Evolutionary conservation across 2,329 filamentous ascomycete species (phyloP).

Genomic region (Alternaria angustiovoidea): DNA sequence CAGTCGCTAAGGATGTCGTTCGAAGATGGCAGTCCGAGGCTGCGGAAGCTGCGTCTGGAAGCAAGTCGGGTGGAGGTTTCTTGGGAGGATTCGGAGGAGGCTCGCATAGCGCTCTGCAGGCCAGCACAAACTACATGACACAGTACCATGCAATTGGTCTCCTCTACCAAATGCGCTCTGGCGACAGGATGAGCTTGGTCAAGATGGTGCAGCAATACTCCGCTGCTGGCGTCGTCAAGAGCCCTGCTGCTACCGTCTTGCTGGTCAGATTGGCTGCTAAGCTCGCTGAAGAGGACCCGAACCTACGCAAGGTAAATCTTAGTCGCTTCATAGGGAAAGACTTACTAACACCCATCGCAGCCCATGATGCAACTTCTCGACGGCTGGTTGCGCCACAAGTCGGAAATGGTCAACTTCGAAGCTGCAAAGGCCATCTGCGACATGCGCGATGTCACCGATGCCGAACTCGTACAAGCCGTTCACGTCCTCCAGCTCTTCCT

Average conservation of each 20-base stretch:
- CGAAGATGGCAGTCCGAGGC: slow-evolving; percentile 98
- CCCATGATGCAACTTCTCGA: slow-evolving; percentile 98
- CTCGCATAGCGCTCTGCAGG: slow-evolving; percentile 73
- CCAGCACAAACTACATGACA: slow-evolving; percentile 89
- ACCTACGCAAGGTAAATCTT: slow-evolving; percentile 70
- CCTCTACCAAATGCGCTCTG: slow-evolving; percentile 95
- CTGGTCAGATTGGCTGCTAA: slow-evolving; percentile 92
- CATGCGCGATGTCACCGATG: slow-evolving; percentile 90
- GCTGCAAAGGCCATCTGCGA: slow-evolving; percentile 98
- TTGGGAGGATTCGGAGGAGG: slow-evolving; percentile 90
- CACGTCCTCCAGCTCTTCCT: slow-evolving; percentile 97
- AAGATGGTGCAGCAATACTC: slow-evolving; percentile 99
- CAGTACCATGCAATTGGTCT: slow-evolving; percentile 99
- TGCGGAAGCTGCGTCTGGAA: slow-evolving; percentile 90
- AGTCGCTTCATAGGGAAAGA: no score
- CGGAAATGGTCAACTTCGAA: slow-evolving; percentile 92
- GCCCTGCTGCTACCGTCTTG: slow-evolving; percentile 89
- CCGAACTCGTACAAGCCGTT: slow-evolving; percentile 88
- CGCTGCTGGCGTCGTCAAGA: slow-evolving; percentile 89
- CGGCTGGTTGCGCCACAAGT: slow-evolving; percentile 97
- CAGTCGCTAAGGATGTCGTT: slow-evolving; percentile 94
- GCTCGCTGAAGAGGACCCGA: slow-evolving; percentile 89
- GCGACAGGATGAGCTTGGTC: slow-evolving; percentile 96
- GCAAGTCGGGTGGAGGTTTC: slow-evolving; percentile 89
- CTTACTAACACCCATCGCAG: slow-evolving; percentile 34